These are phyloP conservation scores for Hibiscus tridactylites DNA, from an alignment of 345 rosid species.

Conservation along the genomic window DNA sequence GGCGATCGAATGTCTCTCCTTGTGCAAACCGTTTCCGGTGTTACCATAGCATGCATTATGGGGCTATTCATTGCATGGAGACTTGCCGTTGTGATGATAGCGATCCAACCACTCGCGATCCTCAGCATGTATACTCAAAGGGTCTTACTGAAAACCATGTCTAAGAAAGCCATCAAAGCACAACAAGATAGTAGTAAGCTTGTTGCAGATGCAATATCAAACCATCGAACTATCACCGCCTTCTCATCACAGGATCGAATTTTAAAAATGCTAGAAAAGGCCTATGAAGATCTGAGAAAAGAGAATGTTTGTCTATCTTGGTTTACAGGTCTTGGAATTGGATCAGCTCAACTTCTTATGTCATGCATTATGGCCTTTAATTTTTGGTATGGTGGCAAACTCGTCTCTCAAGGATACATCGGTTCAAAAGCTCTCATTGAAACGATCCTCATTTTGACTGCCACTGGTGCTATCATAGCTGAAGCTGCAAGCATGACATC, in stretches of 20 bases:
- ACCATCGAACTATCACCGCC: conserved; percentile 54
- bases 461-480: background rate
- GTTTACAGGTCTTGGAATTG: conserved; percentile 48
- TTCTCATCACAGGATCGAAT: conserved; percentile 65
- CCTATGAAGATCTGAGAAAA: conserved; percentile 38
- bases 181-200: conserved; percentile 58
- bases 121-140: conserved; percentile 38
- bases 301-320: conserved; percentile 54
- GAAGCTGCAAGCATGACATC: conserved; percentile 6
- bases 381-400: conserved; percentile 65
- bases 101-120: conserved; percentile 49
- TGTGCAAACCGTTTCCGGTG: background rate
- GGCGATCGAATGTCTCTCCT: background rate
- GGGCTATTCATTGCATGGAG: conserved; percentile 46
- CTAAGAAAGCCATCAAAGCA: conserved; percentile 43
- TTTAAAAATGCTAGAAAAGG: conserved; percentile 40
- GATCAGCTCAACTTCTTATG: conserved; percentile 36
- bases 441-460: background rate
- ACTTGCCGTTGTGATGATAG: conserved; percentile 60
- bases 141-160: conserved; percentile 39
- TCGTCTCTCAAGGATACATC: conserved; percentile 38
- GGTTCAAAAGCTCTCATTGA: conserved; percentile 30
- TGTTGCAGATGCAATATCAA: conserved; percentile 55
- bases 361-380: conserved; percentile 40
- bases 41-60: background rate